These are phyloP conservation scores for Corymbia citriodora DNA, from an alignment of 441 rosid species.

Conservation along the genomic window DNA sequence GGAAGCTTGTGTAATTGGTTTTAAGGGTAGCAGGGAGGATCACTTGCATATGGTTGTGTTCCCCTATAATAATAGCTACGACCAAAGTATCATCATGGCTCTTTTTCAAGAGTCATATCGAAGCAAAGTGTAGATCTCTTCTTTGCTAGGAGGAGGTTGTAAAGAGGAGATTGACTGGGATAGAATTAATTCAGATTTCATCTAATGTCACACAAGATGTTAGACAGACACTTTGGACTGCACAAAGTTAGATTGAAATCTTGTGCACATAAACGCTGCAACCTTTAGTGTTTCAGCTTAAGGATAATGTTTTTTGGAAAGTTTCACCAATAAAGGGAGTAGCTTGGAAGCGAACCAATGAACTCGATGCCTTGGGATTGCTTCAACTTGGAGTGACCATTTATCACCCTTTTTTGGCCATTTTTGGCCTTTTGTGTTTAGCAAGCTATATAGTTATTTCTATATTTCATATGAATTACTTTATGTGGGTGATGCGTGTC, in stretches of 20 bases:
- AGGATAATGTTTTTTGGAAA: not conserved
- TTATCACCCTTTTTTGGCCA: not conserved
- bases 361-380: not conserved
- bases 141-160: not conserved
- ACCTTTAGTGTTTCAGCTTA: too few species aligned
- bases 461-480: not conserved
- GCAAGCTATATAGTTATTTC: not conserved
- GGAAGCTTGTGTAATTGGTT: not conserved
- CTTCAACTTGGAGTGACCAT: not conserved
- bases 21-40: not conserved
- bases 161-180: not conserved
- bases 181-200: not conserved
- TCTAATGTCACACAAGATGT: not conserved
- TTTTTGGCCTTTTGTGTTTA: not conserved
- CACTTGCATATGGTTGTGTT: not conserved
- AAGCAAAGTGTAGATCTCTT: not conserved
- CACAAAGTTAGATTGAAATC: not conserved
- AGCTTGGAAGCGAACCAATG: not conserved
- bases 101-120: not conserved
- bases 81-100: not conserved
- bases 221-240: not conserved
- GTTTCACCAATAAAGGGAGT: not conserved
- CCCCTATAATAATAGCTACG: not conserved
- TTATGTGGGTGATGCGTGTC: not conserved
- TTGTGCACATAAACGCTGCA: too few species aligned